phyloP scores from a whole-genome alignment of 1,284 basidiomycete species.

The Microbotryomycetes sp. region DNA sequence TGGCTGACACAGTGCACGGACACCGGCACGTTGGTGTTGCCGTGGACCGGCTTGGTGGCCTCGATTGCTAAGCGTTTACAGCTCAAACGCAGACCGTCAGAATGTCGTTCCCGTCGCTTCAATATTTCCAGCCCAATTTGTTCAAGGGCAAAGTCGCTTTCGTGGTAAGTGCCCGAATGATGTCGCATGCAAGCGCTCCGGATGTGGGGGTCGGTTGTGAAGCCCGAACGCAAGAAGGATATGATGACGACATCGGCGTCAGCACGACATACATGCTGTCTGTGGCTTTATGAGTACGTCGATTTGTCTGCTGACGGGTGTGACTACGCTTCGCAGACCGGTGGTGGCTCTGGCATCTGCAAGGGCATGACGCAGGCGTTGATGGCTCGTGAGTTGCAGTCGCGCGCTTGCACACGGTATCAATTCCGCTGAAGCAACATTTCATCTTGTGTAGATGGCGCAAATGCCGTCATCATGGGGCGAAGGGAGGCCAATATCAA shows the following conservation, averaged over 20 bases:
- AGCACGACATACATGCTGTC: too few species aligned
- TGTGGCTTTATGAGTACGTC: too few species aligned
- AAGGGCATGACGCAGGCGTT: constrained; percentile 76
- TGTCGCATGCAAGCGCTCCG: constrained; percentile 46
- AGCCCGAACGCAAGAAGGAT: too few species aligned
- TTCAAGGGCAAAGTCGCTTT: constrained; percentile 92
- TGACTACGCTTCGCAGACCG: constrained; percentile 5
- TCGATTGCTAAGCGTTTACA: too few species aligned
- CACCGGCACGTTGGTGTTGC: too few species aligned
- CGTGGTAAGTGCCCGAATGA: constrained; percentile 58
- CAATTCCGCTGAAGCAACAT: constrained; percentile 1
- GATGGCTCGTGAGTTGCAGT: constrained; percentile 62
- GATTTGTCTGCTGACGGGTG: too few species aligned
- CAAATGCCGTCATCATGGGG: constrained; percentile 36
- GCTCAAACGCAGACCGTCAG: too few species aligned
- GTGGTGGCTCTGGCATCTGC: constrained; percentile 65
- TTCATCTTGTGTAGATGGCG: constrained; percentile 41
- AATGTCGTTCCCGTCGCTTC: neutral
- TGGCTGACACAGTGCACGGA: too few species aligned
- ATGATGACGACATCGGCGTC: too few species aligned
- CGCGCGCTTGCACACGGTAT: neutral
- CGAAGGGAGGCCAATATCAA: constrained; percentile 63
- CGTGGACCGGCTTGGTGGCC: too few species aligned
- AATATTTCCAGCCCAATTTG: constrained; percentile 62
- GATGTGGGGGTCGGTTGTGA: too few species aligned